Evolutionary conservation across 768 basidiomycete genomes (phyloP).

Genomic region (Pulveroboletus frians): DNA sequence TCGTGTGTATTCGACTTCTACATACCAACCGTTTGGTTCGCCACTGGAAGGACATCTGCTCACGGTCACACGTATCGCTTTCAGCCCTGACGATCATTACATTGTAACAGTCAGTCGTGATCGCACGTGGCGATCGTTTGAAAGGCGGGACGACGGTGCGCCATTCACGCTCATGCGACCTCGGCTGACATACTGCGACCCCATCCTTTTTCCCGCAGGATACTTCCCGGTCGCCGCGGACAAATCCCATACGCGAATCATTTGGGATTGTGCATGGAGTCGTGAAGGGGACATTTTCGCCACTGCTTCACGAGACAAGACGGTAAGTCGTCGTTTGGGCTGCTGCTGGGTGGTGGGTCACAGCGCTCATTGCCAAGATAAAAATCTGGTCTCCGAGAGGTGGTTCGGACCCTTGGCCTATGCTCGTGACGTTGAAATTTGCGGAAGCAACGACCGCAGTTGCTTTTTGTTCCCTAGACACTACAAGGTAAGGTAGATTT

Average conservation of each 20-base stretch:
- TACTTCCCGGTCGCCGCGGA: constrained; percentile 62
- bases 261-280: constrained; percentile 95
- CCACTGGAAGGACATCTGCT: constrained; percentile 80
- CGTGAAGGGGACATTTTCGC: constrained; percentile 73
- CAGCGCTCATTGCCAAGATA: constrained; percentile 44
- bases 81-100: constrained; percentile 78
- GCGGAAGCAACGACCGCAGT: constrained; percentile 81
- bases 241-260: constrained; percentile 86
- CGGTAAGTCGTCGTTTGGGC: constrained; percentile 41
- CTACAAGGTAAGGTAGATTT: constrained; percentile 36
- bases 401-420: constrained; percentile 47
- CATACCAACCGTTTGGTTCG: constrained; percentile 64
- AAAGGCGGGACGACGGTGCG: constrained; percentile 41
- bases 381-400: constrained; percentile 65
- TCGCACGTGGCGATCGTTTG: constrained; percentile 84
- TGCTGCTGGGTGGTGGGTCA: neutral
- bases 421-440: constrained; percentile 58
- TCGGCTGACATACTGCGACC: neutral
- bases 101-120: constrained; percentile 88
- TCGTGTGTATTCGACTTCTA: constrained; percentile 69
- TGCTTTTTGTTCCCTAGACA: constrained; percentile 45
- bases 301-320: constrained; percentile 94
- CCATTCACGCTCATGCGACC: neutral
- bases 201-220: constrained; percentile 33
- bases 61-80: constrained; percentile 86